Percentiles rank a stretch among this genome's conserved stretches.
Evolutionary conservation across 257 asterid genomes (phyloP).

Genomic region (Jacaranda copaia): DNA sequence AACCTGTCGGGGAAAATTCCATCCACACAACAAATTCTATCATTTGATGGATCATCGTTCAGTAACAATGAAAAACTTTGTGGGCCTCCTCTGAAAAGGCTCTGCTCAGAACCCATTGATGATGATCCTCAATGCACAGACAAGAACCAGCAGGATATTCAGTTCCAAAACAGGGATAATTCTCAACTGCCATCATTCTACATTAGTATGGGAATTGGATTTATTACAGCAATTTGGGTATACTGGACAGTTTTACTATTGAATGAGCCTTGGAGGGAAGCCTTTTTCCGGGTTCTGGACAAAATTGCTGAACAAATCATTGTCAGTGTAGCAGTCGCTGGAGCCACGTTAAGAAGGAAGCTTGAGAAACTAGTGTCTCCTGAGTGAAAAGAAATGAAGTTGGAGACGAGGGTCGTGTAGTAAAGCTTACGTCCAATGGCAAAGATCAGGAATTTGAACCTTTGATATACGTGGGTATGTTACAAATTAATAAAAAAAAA

Average conservation of each 20-base stretch:
- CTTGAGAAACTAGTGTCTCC: neutral
- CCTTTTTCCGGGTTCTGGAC: neutral
- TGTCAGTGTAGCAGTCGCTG: neutral
- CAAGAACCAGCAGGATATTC: neutral
- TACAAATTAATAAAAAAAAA: too few relatives aligned
- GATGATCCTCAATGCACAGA: neutral
- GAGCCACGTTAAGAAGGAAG: neutral
- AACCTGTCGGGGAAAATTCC: slow-evolving; percentile 2
- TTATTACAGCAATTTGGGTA: neutral
- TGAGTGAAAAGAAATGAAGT: too few relatives aligned
- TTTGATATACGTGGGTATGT: too few relatives aligned
- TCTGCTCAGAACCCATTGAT: neutral
- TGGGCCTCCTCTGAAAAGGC: neutral
- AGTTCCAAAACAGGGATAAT: neutral
- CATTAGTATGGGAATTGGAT: slow-evolving; percentile 10
- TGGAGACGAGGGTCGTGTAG: too few relatives aligned
- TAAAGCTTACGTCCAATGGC: too few relatives aligned
- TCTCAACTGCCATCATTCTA: neutral
- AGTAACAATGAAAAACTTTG: neutral
- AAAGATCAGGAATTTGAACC: too few relatives aligned
- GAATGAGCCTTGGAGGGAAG: slow-evolving; percentile 5
- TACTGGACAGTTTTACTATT: neutral
- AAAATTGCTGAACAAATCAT: neutral
- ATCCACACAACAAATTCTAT: neutral
- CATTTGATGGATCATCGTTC: neutral